These are phyloP conservation scores for Thermomucor indicae-seudaticae DNA, from an alignment of 371 early-diverging fungal species.

Conservation along the genomic window DNA sequence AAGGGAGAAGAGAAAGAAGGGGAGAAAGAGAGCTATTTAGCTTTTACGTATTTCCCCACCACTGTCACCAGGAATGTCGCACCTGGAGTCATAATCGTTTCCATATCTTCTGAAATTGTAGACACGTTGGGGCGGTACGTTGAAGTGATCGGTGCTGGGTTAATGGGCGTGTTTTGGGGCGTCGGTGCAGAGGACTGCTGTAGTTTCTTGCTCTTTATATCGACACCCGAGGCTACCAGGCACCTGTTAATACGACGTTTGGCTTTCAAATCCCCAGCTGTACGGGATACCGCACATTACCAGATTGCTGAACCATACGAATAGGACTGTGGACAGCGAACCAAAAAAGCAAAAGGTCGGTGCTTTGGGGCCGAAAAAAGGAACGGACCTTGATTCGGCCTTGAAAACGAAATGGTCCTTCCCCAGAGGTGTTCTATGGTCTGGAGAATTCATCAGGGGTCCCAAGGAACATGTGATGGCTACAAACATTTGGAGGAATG, in stretches of 20 bases:
- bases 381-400: too few relatives aligned
- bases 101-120: conserved; percentile 45
- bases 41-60: conserved; percentile 12
- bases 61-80: conserved; percentile 54
- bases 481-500: too few relatives aligned
- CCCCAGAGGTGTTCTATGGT: too few relatives aligned
- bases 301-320: not conserved
- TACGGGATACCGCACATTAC: not conserved
- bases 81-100: conserved; percentile 40
- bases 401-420: too few relatives aligned
- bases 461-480: too few relatives aligned
- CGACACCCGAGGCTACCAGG: not conserved
- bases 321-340: not conserved
- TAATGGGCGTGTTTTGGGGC: conserved; percentile 47
- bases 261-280: too few relatives aligned
- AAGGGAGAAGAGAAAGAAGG: not conserved
- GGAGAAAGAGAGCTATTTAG: not conserved
- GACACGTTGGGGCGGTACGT: conserved; percentile 32
- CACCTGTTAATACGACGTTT: too few relatives aligned
- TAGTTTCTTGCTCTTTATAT: conserved; percentile 28
- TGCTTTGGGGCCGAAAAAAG: not conserved
- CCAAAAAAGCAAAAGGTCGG: not conserved
- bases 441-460: too few relatives aligned
- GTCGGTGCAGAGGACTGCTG: conserved; percentile 38
- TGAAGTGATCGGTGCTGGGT: conserved; percentile 43